Evolutionary conservation across 371 early-diverging fungal genomes (phyloP), one percentile per base, ranked within the genome.

Genomic region (Mucor mucedo): DNA sequence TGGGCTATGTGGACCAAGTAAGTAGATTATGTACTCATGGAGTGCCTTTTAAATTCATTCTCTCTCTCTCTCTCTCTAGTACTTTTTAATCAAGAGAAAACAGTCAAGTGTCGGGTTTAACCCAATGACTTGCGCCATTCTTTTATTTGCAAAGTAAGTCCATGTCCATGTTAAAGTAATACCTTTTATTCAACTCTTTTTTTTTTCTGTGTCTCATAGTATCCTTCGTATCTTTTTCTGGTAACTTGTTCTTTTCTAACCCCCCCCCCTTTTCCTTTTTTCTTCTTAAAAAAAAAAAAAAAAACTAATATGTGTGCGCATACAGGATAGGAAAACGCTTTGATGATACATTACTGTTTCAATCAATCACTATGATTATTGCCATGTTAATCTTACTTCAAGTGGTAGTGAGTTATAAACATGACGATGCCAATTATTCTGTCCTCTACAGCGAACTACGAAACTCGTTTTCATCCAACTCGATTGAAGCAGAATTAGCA

Each of bases 361-460:
- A 89, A 60, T 85, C 86, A 3, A 76, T 86, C 29, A 61, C 83
- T 2, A 89, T 89, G 87, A 84, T 87, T 13, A 33, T 76, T 7
- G 74, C 84, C 3, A 87, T 87, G 63, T 62, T 87, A 47, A 63
- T 83, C 14, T 55, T 89, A 32, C 66, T 87, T 33, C 78, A 89
- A 52, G 70, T 80, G 7, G 79, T 77, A 4, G 64, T 80, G 30
- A 53, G 66, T 32, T 71, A 73, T 40, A 65, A 65, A 3, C 71
- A 67, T 10, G 62, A 66, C 9, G 62, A 66, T 21, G 40, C 47
- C 8, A 58, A 56, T 29, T 63, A 40, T 55, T 60, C 73, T 9
- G 57, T 69, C 2, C 52, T 69, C 1, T 65, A 68, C n/a, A 67
- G 59, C 53, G 68, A 64, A 10, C 40, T 64, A 14, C 52, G 57